Evolutionary conservation across 1,284 basidiomycete genomes (phyloP).

Genomic region (Microbotryum saponariae): DNA sequence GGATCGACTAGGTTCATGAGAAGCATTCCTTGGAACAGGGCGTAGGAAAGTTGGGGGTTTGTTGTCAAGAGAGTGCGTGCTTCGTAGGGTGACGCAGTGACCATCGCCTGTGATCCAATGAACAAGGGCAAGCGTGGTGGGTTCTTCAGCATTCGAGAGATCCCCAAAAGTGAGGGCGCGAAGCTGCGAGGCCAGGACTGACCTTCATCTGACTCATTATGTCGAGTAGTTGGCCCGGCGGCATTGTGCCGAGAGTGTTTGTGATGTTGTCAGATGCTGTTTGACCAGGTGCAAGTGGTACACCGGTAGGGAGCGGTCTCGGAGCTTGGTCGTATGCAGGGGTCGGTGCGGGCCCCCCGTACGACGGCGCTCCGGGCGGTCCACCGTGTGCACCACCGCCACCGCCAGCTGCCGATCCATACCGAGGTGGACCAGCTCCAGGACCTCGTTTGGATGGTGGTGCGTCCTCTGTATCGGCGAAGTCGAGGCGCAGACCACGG

Average conservation of each 20-base stretch:
- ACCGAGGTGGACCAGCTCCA: constrained; percentile 46
- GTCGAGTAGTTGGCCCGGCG: constrained; percentile 79
- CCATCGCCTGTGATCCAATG: constrained; percentile 58
- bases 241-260: constrained; percentile 74
- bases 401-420: constrained; percentile 49
- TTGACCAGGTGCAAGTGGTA: constrained; percentile 64
- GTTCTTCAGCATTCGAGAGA: not conserved
- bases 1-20: constrained; percentile 92
- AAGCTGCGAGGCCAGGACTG: constrained; percentile 34
- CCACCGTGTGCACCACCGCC: constrained; percentile 39
- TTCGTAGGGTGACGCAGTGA: constrained; percentile 83
- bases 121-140: not conserved
- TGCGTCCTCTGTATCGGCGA: constrained; percentile 48
- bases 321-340: constrained; percentile 13
- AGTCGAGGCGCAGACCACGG: constrained; percentile 72
- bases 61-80: constrained; percentile 68
- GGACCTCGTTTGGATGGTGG: constrained; percentile 35
- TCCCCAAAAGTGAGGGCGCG: not conserved
- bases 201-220: constrained; percentile 98
- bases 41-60: constrained; percentile 91
- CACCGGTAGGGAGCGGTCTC: constrained; percentile 60
- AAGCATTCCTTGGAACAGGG: constrained; percentile 89
- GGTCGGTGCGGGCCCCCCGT: constrained; percentile 16
- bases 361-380: constrained; percentile 19
- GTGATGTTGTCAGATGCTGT: constrained; percentile 78